These are phyloP conservation scores for Phyllachora maydis DNA, from an alignment of 2,329 filamentous ascomycete species.

Conservation along the genomic window DNA sequence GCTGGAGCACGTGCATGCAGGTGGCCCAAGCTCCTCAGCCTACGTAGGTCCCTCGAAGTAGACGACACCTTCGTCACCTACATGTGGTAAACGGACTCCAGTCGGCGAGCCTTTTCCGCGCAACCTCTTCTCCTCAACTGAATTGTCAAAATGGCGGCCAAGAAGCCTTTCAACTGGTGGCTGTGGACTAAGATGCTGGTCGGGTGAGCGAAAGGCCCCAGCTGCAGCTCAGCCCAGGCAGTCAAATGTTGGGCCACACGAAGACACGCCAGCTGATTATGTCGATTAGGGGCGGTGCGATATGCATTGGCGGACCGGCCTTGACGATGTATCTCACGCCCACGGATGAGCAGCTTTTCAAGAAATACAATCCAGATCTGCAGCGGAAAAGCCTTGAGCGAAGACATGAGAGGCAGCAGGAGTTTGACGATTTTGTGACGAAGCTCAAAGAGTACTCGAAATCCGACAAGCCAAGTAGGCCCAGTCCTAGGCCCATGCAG, in stretches of 20 bases:
- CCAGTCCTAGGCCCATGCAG: not conserved
- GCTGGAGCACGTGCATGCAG: too few relatives aligned
- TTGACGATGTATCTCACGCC: constrained; percentile 64
- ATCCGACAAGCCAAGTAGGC: constrained; percentile 75
- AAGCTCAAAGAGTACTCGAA: constrained; percentile 77
- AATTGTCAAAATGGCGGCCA: constrained; percentile 10
- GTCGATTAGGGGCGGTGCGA: constrained; percentile 48
- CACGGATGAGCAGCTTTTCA: constrained; percentile 79
- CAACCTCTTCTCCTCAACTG: too few relatives aligned
- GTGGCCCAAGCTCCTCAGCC: too few relatives aligned
- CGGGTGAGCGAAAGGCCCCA: constrained; percentile 46
- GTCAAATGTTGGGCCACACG: too few relatives aligned
- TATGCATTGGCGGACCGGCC: constrained; percentile 70
- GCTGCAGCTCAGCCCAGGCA: too few relatives aligned
- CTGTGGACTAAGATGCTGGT: constrained; percentile 49
- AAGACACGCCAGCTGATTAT: too few relatives aligned
- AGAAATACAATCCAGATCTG: constrained; percentile 87
- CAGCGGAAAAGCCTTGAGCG: constrained; percentile 71
- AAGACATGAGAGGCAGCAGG: constrained; percentile 53
- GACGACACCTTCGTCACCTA: too few relatives aligned
- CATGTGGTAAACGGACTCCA: too few relatives aligned
- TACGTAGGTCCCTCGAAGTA: too few relatives aligned
- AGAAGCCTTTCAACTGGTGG: constrained; percentile 30
- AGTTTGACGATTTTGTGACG: constrained; percentile 74
- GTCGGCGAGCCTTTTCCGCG: too few relatives aligned